Conservation (phyloP, 495 filamentous ascomycete genomes). For the Chaetomium tenue region DNA sequence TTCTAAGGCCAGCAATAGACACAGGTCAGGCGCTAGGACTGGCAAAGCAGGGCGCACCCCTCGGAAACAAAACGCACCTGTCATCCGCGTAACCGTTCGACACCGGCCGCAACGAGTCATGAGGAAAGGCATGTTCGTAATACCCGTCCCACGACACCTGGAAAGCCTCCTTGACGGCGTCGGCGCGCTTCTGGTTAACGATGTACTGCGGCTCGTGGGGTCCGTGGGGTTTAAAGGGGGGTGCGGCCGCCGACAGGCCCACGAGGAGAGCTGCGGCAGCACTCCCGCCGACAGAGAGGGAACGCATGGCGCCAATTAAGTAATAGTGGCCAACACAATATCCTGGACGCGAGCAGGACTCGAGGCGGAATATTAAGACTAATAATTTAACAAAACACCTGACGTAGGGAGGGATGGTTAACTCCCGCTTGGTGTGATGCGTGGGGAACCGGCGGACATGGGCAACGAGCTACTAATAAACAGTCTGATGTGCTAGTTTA, state of each 20-base stretch:
- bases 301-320: constrained; percentile 4
- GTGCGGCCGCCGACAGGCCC: neutral
- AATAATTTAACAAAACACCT: neutral
- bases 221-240: neutral
- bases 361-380: neutral
- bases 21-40: neutral
- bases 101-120: constrained; percentile 72
- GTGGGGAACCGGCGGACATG: neutral
- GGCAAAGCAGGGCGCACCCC: too few relatives aligned
- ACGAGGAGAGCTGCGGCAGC: constrained; percentile 1
- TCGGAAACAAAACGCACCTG: constrained; percentile 48
- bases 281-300: neutral
- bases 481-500: neutral
- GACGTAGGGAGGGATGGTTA: neutral
- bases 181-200: constrained; percentile 45
- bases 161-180: constrained; percentile 73
- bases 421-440: neutral
- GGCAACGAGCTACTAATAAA: neutral
- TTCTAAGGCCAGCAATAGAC: constrained; percentile 49
- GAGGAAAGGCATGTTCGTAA: constrained; percentile 72
- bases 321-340: neutral
- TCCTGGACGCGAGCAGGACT: neutral
- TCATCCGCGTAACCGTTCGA: constrained; percentile 65
- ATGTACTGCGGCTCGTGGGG: constrained; percentile 26
- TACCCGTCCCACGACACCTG: constrained; percentile 79